phyloP scores from a whole-genome alignment of 306 rosid species.

The Trifolium dubium region DNA sequence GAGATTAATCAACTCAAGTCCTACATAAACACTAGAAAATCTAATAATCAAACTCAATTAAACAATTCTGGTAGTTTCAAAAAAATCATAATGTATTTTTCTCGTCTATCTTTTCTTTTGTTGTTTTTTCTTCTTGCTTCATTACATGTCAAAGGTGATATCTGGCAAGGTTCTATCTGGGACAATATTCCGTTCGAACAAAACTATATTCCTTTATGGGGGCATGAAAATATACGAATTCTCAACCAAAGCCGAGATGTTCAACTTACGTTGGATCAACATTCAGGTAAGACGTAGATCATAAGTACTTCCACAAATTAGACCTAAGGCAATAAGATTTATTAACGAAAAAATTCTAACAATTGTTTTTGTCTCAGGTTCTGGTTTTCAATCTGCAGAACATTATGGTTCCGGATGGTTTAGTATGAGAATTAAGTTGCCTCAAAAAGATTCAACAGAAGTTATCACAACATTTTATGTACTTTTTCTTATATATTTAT shows the following conservation, averaged over 20 bases:
- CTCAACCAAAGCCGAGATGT: constrained; percentile 27
- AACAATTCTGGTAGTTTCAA: no score
- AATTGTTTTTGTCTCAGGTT: neutral
- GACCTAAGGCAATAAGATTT: no score
- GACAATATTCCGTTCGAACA: neutral
- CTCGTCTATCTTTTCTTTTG: neutral
- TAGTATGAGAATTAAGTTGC: constrained; percentile 31
- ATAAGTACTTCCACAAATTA: neutral
- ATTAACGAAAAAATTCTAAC: neutral
- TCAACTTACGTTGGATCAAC: constrained; percentile 33
- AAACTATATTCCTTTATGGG: neutral
- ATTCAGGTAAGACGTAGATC: constrained; percentile 29
- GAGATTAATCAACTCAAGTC: no score
- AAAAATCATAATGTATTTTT: neutral
- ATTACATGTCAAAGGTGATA: neutral
- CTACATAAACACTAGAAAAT: no score
- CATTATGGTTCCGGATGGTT: constrained; percentile 37
- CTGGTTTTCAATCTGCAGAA: constrained; percentile 22
- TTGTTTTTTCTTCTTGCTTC: neutral
- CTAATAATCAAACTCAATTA: no score
- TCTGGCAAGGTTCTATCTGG: neutral
- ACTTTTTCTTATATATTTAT: neutral
- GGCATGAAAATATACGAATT: neutral
- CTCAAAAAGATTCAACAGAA: constrained; percentile 20
- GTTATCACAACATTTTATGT: constrained; percentile 45